Percentiles rank a stretch among this genome's conserved stretches.
phyloP scores from a whole-genome alignment of 345 rosid genomes.

The Syzygium aqueum region DNA sequence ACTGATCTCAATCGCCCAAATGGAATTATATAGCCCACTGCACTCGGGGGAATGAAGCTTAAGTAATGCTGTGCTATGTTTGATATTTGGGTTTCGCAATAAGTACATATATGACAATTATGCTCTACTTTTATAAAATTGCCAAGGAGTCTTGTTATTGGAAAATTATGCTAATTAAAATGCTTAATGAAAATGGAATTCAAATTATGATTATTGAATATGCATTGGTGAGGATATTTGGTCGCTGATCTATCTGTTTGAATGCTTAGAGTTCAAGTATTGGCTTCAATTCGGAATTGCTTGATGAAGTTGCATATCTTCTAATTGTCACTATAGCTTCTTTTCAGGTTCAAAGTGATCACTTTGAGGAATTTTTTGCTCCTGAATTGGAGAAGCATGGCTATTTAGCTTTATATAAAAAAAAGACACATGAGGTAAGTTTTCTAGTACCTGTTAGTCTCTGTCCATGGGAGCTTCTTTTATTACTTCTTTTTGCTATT shows the following conservation, averaged over 20 bases:
- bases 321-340: slow-evolving; percentile 5
- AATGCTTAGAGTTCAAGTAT: not conserved
- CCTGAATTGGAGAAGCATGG: slow-evolving; percentile 99
- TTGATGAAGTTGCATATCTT: not conserved
- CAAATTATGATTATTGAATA: not conserved
- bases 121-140: not conserved
- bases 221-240: not conserved
- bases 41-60: not conserved
- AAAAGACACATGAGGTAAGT: slow-evolving; percentile 31
- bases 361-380: slow-evolving; percentile 80
- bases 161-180: not conserved
- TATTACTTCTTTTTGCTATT: not conserved
- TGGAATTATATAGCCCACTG: not conserved
- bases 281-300: not conserved
- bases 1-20: not conserved
- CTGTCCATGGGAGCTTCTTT: not conserved
- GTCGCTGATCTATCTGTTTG: not conserved
- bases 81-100: not conserved
- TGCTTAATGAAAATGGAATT: not conserved
- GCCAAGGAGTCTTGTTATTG: not conserved
- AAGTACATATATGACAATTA: not conserved
- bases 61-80: not conserved
- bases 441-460: not conserved
- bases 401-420: slow-evolving; percentile 80
- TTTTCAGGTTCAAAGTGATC: slow-evolving; percentile 89